A percentile compares a stretch with the other conserved stretches of the same genome.
These are phyloP conservation scores for Pachysandra terminalis DNA, from an alignment of 164 flowering plant genomes.

Conservation along the genomic window DNA sequence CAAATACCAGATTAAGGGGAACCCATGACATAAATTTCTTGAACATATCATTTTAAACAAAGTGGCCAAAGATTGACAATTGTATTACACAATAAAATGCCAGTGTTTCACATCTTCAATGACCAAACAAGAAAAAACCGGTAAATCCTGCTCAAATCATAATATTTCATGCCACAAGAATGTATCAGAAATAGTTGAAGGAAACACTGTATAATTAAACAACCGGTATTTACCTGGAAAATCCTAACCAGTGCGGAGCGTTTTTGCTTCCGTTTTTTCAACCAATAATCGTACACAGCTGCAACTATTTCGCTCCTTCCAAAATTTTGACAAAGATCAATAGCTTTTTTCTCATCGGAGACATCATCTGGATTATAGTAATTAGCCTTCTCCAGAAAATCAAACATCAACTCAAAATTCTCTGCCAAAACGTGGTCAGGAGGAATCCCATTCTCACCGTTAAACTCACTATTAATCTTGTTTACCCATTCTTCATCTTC, in stretches of 20 bases:
- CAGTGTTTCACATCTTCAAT: not conserved
- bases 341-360: slow-evolving; percentile 40
- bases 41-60: no score
- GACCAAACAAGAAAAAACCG: not conserved
- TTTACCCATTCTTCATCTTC: slow-evolving; percentile 82
- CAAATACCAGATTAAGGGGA: no score
- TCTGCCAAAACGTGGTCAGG: slow-evolving; percentile 40
- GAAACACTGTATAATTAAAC: not conserved
- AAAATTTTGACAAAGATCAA: slow-evolving; percentile 31
- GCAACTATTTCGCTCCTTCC: slow-evolving; percentile 43
- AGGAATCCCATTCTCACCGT: slow-evolving; percentile 19
- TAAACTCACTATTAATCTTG: slow-evolving; percentile 36
- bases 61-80: no score
- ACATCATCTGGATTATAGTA: slow-evolving; percentile 52
- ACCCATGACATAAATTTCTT: no score
- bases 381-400: slow-evolving; percentile 65
- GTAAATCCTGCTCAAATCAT: not conserved
- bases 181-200: not conserved
- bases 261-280: slow-evolving; percentile 59
- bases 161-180: not conserved
- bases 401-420: slow-evolving; percentile 67
- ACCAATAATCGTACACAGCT: slow-evolving; percentile 63
- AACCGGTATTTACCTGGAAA: slow-evolving; percentile 63
- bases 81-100: no score
- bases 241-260: slow-evolving; percentile 44